Conservation (phyloP, 23 red algal species). For the Cyanidium caldarium region DNA sequence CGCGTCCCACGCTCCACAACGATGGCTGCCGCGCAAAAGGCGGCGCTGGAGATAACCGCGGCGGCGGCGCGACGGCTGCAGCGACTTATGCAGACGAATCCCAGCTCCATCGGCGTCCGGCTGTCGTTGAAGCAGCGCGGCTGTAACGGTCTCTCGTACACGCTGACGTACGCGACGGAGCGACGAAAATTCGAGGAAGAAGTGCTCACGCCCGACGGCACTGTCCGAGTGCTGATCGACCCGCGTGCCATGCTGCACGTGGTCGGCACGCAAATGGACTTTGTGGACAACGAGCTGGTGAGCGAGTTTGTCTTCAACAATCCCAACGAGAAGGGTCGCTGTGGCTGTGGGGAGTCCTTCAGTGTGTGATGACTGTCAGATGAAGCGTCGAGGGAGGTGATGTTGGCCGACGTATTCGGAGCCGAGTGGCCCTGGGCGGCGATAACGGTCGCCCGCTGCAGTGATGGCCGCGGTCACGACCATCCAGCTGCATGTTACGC, state of each 20-base stretch:
- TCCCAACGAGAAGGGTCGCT: slow-evolving; percentile 46
- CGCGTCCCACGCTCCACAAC: no score
- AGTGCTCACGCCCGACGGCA: slow-evolving; percentile 7
- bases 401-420: no score
- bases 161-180: slow-evolving; percentile 53
- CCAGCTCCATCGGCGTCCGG: slow-evolving; percentile 32
- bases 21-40: no score
- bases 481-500: no score
- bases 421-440: no score
- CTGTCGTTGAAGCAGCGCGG: slow-evolving; percentile 62
- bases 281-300: slow-evolving; percentile 64
- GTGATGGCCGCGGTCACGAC: no score
- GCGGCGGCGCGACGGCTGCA: background rate
- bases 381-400: no score
- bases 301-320: slow-evolving; percentile 92
- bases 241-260: slow-evolving; percentile 75
- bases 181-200: slow-evolving; percentile 35
- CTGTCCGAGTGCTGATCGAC: slow-evolving; percentile 44
- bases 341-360: background rate
- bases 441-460: no score
- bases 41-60: background rate
- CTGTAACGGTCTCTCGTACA: slow-evolving; percentile 84
- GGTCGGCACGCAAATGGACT: slow-evolving; percentile 89
- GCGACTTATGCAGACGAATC: background rate
- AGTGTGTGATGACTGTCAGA: no score